These are phyloP conservation scores for Buxus sempervirens DNA, from an alignment of 164 flowering plant species.

Conservation along the genomic window DNA sequence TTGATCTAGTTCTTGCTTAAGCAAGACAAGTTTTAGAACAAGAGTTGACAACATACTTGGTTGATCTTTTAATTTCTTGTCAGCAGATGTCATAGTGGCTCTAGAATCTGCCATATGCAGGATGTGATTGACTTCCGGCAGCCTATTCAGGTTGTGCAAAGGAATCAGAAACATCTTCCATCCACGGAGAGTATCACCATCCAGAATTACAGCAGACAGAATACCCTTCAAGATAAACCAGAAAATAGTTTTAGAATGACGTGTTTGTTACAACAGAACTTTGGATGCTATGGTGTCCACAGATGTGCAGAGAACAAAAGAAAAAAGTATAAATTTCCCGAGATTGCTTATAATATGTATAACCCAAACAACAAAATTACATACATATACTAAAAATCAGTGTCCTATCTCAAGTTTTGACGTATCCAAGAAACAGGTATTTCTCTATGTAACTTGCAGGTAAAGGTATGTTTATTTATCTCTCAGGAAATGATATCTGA, in stretches of 20 bases:
- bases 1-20: background rate
- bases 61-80: slow-evolving; percentile 18
- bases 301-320: background rate
- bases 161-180: slow-evolving; percentile 82
- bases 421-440: background rate
- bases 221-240: slow-evolving; percentile 63
- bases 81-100: slow-evolving; percentile 14
- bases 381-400: background rate
- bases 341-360: background rate
- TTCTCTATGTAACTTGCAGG: background rate
- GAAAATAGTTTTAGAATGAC: background rate
- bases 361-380: background rate
- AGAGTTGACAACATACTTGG: slow-evolving; percentile 27
- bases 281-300: background rate
- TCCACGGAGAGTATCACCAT: slow-evolving; percentile 37
- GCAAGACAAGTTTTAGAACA: background rate
- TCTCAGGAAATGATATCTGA: background rate
- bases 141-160: slow-evolving; percentile 45
- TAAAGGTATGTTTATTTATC: background rate
- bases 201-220: slow-evolving; percentile 65
- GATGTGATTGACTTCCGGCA: slow-evolving; percentile 31
- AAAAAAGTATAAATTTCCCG: background rate
- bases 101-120: slow-evolving; percentile 27
- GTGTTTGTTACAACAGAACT: background rate
- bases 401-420: background rate